A percentile compares a stretch with the other conserved stretches of the same genome.
These are phyloP conservation scores for Verbena officinalis DNA, from an alignment of 257 asterid species.

Conservation along the genomic window DNA sequence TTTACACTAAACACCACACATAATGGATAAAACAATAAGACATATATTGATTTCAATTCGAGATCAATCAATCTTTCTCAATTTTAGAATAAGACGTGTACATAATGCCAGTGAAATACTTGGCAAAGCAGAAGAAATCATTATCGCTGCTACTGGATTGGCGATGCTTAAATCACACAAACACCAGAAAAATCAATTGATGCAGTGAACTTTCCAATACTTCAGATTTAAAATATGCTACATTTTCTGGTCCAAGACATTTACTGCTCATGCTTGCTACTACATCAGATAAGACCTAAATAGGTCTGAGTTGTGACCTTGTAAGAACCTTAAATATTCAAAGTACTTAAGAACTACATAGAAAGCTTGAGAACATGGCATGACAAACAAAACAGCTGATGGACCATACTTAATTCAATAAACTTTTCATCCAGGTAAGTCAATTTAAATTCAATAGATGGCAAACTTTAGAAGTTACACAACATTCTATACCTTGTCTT, in stretches of 20 bases:
- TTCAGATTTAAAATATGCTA: background rate
- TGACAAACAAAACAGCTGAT: background rate
- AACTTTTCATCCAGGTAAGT: background rate
- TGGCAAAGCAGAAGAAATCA: too few relatives aligned
- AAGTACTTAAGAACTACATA: background rate
- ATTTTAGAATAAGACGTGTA: background rate
- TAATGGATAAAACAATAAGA: background rate
- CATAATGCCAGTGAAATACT: too few relatives aligned
- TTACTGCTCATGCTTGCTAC: background rate
- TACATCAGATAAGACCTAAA: background rate
- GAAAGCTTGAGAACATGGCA: background rate
- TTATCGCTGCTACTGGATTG: too few relatives aligned
- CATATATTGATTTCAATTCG: background rate
- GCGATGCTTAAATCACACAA: background rate
- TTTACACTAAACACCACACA: background rate
- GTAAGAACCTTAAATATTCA: background rate
- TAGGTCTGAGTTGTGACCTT: background rate
- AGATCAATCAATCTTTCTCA: background rate
- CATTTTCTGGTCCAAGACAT: constrained; percentile 3
- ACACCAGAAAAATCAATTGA: background rate
- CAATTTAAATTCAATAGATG: background rate
- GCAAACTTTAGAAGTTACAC: background rate
- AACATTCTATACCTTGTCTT: constrained; percentile 37
- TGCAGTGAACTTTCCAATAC: background rate
- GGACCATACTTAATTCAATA: background rate